Percentiles rank a stretch among this genome's conserved stretches.
Evolutionary conservation across 2,329 filamentous ascomycete genomes (phyloP).

Genomic region (Colletotrichum cordylinicola): DNA sequence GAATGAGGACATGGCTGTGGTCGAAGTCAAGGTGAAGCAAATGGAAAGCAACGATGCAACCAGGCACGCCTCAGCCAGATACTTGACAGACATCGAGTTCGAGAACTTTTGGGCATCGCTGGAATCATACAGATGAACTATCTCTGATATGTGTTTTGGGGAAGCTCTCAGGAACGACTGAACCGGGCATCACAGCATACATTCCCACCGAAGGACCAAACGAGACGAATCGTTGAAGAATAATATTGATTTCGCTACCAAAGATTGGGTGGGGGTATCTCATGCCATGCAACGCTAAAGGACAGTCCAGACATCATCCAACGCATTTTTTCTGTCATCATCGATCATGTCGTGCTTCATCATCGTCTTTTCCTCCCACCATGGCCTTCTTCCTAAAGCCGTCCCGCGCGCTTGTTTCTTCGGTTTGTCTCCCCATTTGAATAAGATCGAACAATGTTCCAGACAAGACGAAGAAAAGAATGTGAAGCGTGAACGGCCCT

Average conservation of each 20-base stretch:
- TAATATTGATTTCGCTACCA: constrained; percentile 2
- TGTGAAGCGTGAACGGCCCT: constrained; percentile 7
- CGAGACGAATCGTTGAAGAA: not conserved
- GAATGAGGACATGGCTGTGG: not conserved
- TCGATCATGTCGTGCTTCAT: not conserved
- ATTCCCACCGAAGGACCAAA: not conserved
- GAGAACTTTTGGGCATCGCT: not conserved
- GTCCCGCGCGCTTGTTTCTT: not conserved
- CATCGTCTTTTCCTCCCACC: not conserved
- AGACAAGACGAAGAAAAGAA: not conserved
- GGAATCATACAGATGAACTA: not conserved
- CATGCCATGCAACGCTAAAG: constrained; percentile 19
- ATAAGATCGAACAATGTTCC: not conserved
- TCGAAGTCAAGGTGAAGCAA: not conserved
- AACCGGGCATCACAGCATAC: not conserved
- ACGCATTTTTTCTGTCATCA: constrained; percentile 1
- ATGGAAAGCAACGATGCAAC: not conserved
- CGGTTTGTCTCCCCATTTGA: not conserved
- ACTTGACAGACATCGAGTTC: not conserved
- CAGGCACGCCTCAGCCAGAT: not conserved
- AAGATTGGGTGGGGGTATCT: constrained; percentile 20
- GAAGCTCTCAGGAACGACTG: not conserved
- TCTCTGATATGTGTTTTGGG: too few species aligned
- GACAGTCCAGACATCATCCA: constrained; percentile 20
- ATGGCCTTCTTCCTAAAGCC: not conserved